Evolutionary conservation across 2,329 filamentous ascomycete genomes (phyloP), one percentile per base, ranked within the genome.

Genomic region (Aspergillus brasiliensis): DNA sequence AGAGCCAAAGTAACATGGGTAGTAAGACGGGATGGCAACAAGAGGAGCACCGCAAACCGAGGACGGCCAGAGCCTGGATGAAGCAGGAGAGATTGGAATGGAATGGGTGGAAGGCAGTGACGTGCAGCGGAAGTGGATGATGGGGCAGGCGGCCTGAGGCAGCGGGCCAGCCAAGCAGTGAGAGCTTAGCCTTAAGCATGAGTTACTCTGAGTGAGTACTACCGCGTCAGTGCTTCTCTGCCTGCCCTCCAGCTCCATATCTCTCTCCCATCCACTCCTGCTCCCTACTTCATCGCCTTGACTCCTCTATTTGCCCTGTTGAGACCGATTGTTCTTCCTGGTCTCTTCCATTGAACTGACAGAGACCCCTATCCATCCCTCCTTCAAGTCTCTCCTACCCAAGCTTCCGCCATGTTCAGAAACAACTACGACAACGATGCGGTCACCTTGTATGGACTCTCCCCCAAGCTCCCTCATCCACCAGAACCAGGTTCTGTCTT

Each of bases 351-450:
- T 51, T 47, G 46, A 27, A 58, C 15, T 25, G 21, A 19, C 21
- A 19, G 31, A n/a, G 25, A 48, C 57, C 47, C 11, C 46, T 31
- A 25, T 19, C 15, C 21, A n/a, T 53, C 47, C 31, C 17, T 15
- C 37, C 37, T 11, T 47, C 13, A 51, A 57, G 17, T 57, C 31
- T 37, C 47, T 47, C 56, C 52, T 28, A 28, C 19, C 44, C 34
- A 57, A 57, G 51, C 59, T 54, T 53, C 55, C 61, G 61, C 54
- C 74, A 98, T 99, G 95, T 99, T 99, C 83, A 88, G 95, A 82
- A 99, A 99, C 86, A 98, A 98, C 82, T 99, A 99, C 86, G 95
- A 99, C 84, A 99, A 99, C 88, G 95, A 99, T 81, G 96, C 94
- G 65, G 93, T 98, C 82, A 99, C 95, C 82, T 99, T 98, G 92